phyloP scores from a whole-genome alignment of 1,284 basidiomycete species.

The Ustilago lituana region DNA sequence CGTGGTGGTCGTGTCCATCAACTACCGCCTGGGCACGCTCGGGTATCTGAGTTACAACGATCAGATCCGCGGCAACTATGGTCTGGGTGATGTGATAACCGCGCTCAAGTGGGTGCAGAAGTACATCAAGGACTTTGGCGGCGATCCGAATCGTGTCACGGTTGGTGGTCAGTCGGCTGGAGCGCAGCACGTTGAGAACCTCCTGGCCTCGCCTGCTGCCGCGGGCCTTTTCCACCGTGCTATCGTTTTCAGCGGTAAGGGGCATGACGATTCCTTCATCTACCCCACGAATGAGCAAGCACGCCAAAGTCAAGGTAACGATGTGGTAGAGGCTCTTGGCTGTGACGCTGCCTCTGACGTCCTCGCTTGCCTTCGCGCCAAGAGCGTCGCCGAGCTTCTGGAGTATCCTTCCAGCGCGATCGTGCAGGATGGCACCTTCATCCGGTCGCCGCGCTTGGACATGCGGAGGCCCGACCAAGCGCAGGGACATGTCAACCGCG shows the following conservation, averaged over 20 bases:
- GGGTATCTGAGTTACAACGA: conserved; percentile 48
- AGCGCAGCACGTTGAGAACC: conserved; percentile 68
- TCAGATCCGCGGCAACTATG: conserved; percentile 57
- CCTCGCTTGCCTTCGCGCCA: conserved; percentile 41
- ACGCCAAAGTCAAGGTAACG: conserved; percentile 6
- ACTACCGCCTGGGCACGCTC: conserved; percentile 70
- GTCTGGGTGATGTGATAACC: conserved; percentile 56
- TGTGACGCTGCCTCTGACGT: conserved; percentile 36
- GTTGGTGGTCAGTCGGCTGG: conserved; percentile 88
- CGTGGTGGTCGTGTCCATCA: conserved; percentile 72
- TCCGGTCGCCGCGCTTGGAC: conserved; percentile 36
- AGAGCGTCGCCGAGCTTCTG: conserved; percentile 30
- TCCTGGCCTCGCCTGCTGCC: conserved; percentile 39
- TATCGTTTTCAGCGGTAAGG: conserved; percentile 32
- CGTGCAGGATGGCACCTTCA: conserved; percentile 39
- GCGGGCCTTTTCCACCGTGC: conserved; percentile 38
- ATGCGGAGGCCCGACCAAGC: conserved; percentile 25
- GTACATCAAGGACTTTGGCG: conserved; percentile 75
- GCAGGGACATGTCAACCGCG: conserved; percentile 40
- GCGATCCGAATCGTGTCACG: conserved; percentile 75
- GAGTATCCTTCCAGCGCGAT: conserved; percentile 1
- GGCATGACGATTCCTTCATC: conserved; percentile 26
- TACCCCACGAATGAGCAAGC: conserved; percentile 26
- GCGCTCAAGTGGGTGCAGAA: conserved; percentile 72
- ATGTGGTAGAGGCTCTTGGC: conserved; percentile 26